Evolutionary conservation across 306 rosid genomes (phyloP), one percentile per base, ranked within the genome.

Genomic region (Dalbergia cochinchinensis): DNA sequence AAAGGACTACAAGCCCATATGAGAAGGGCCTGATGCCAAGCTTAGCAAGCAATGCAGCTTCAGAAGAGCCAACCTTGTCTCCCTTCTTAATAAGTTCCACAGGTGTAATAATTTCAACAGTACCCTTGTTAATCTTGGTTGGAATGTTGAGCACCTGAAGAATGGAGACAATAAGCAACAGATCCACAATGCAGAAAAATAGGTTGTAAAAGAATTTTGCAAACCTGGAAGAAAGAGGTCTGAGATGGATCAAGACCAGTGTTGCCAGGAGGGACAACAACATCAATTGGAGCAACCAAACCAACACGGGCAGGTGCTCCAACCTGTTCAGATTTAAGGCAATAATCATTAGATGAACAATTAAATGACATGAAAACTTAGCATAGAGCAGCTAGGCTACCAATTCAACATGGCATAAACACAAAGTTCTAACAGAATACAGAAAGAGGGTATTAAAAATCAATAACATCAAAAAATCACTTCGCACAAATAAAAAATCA

Each of bases 231-330:
- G 91, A 92, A 94, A 66, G 98, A 94, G 0, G 98, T 94, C 83
- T 94, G 97, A 0, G 98, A 94, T 11, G 98, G 98, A 55, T 94
- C 98, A 5, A 94, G 94, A 8, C 99, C 97, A 1, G 99, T 94
- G 92, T 94, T 94, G 37, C 99, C 99, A 0, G 97, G 97, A 58
- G 99, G 97, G 9, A 92, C 97, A 16, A 94, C 84, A 0, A 94
- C 98, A 83, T 94, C 98, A 86, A 94, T 94, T 15, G 98, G 98
- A 10, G 98, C 98, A 72, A 92, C 88, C 86, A 94, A 84, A 69
- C 97, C 98, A 42, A 94, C 99, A 91, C 99, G 99, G 59, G 99
- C 99, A 78, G 99, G 99, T 15, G 99, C 99, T 78, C 95, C 97
- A 35, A 94, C 99, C 97, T 92, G 64, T 48, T 20, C 11, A 54